Percentiles rank a stretch among this genome's conserved stretches.
These are phyloP conservation scores for Daldinia bambusicola DNA, from an alignment of 495 filamentous ascomycete species.

Conservation along the genomic window DNA sequence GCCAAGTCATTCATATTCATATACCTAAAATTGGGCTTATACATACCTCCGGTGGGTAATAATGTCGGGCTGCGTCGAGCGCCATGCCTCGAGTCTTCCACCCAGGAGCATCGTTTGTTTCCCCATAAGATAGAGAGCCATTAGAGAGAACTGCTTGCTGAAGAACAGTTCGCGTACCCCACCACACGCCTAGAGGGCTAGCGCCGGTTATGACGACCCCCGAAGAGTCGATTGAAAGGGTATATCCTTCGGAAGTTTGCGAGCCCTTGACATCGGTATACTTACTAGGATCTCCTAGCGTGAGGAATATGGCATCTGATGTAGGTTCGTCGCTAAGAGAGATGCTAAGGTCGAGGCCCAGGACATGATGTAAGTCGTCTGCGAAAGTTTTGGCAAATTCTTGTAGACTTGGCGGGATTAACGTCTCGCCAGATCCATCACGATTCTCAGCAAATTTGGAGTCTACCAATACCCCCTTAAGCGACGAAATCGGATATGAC, in stretches of 20 bases:
- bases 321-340: slow-evolving; percentile 26
- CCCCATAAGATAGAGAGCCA: slow-evolving; percentile 51
- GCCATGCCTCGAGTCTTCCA: slow-evolving; percentile 61
- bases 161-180: slow-evolving; percentile 62
- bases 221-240: slow-evolving; percentile 49
- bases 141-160: slow-evolving; percentile 56
- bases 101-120: slow-evolving; percentile 57
- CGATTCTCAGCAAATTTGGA: slow-evolving; percentile 49
- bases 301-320: slow-evolving; percentile 57
- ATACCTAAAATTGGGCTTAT: background rate
- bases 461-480: slow-evolving; percentile 56
- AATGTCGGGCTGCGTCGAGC: slow-evolving; percentile 63
- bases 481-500: slow-evolving; percentile 44
- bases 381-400: slow-evolving; percentile 58
- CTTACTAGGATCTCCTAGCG: slow-evolving; percentile 52
- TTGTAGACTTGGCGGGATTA: slow-evolving; percentile 59
- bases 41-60: slow-evolving; percentile 56
- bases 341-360: slow-evolving; percentile 47
- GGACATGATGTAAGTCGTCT: slow-evolving; percentile 49
- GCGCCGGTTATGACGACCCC: slow-evolving; percentile 60
- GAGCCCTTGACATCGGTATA: slow-evolving; percentile 57
- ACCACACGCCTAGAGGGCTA: slow-evolving; percentile 63
- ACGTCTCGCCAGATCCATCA: slow-evolving; percentile 56
- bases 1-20: background rate
- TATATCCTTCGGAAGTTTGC: slow-evolving; percentile 60